Percentiles rank a stretch among this genome's conserved stretches.
phyloP scores from a whole-genome alignment of 208 protist species.

The Leishmania gerbilli region DNA sequence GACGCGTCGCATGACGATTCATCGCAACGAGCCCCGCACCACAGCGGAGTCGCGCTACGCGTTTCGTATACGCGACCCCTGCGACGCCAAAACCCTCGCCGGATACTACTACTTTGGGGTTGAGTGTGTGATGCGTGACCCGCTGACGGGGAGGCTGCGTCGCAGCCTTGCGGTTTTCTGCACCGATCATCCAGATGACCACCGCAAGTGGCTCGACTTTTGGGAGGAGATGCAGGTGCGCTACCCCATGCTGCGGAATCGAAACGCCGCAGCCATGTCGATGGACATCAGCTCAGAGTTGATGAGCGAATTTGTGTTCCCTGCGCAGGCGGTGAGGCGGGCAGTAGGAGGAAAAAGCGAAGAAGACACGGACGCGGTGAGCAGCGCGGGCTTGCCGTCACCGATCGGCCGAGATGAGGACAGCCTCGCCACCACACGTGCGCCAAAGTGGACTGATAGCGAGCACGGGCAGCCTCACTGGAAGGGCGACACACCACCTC shows the following conservation, averaged over 20 bases:
- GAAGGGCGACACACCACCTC: not conserved
- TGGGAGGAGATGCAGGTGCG: slow-evolving; percentile 41
- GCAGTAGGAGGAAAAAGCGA: not conserved
- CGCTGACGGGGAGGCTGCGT: slow-evolving; percentile 10
- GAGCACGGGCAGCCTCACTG: not conserved
- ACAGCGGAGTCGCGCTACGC: slow-evolving; percentile 6
- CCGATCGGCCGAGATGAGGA: slow-evolving; percentile 13
- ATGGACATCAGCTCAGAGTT: slow-evolving; percentile 10
- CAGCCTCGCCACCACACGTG: slow-evolving; percentile 12
- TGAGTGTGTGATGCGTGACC: slow-evolving; percentile 30
- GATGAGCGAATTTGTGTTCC: slow-evolving; percentile 19
- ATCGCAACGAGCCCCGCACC: slow-evolving; percentile 11
- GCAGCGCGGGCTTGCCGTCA: not conserved
- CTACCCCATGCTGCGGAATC: slow-evolving; percentile 28
- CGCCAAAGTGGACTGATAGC: slow-evolving; percentile 2
- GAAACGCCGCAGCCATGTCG: slow-evolving; percentile 4
- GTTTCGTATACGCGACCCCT: slow-evolving; percentile 20
- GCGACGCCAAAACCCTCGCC: not conserved
- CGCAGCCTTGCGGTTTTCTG: slow-evolving; percentile 47
- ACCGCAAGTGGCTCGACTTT: slow-evolving; percentile 46
- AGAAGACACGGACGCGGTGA: not conserved
- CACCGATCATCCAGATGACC: slow-evolving; percentile 43
- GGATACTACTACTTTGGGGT: slow-evolving; percentile 68
- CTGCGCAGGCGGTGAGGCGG: not conserved
- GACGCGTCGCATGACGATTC: slow-evolving; percentile 24